These are phyloP conservation scores for Lithospermum erythrorhizon DNA, from an alignment of 257 asterid genomes.

Conservation along the genomic window DNA sequence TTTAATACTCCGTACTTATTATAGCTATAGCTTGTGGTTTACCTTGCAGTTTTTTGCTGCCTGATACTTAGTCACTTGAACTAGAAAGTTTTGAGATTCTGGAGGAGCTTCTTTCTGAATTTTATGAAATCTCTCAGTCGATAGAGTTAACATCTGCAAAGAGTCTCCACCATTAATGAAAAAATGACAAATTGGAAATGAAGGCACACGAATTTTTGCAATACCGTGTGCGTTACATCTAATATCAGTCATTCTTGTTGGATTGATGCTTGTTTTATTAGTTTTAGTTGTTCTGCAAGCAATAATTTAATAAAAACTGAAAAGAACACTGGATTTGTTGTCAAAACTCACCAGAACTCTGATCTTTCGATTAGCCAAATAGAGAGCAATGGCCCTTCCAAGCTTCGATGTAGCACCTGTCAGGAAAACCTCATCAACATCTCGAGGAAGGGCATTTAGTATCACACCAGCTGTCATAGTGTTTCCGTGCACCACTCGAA, in stretches of 20 bases:
- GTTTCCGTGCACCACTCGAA: conserved; percentile 87
- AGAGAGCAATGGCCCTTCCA: conserved; percentile 76
- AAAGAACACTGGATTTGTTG: background rate
- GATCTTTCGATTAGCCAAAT: conserved; percentile 55
- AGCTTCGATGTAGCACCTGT: conserved; percentile 92
- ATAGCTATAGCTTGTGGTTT: background rate
- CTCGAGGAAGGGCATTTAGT: conserved; percentile 51
- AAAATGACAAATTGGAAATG: background rate
- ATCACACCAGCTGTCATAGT: conserved; percentile 93
- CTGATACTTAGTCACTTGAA: conserved; percentile 69
- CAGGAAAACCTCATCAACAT: conserved; percentile 66
- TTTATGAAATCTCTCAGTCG: conserved; percentile 63
- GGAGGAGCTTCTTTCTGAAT: conserved; percentile 63
- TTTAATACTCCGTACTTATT: too few relatives aligned
- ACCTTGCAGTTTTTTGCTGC: conserved; percentile 80
- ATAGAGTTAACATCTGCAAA: conserved; percentile 71
- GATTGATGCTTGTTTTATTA: too few relatives aligned
- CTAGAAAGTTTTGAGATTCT: conserved; percentile 49
- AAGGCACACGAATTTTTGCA: background rate
- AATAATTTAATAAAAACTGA: background rate
- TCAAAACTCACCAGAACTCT: conserved; percentile 48
- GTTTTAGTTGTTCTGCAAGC: too few relatives aligned
- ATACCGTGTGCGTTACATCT: too few relatives aligned
- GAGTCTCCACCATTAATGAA: conserved; percentile 1
- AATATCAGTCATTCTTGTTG: too few relatives aligned